Evolutionary conservation across 148 eudicot species (phyloP), one percentile per base, ranked within the genome.

Genomic region (Rheum nobile): DNA sequence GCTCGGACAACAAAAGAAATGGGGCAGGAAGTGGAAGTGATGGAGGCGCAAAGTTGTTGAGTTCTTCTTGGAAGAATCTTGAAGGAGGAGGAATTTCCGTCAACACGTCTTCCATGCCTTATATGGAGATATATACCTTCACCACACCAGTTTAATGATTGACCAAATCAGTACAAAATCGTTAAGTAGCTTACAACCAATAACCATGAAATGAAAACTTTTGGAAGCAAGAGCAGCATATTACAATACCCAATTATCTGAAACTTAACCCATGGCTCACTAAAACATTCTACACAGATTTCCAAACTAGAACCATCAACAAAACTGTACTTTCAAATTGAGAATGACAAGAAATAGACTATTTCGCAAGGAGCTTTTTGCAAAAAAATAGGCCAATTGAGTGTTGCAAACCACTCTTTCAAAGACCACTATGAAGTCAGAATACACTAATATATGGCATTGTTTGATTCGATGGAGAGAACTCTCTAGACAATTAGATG

Each of bases 21-120:
- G 99, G 96, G 67, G 83, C 74, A 35, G 94, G 96, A 75, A 90
- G 85, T 63, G 87, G 71, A 41, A 91, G 88, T 42, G 89, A 77
- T 73, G 91, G 86, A 44, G 90, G 89, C 44, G 86, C 78, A 80
- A 96, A 96, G 81, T 85, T 92, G 84, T 92, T 90, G 39, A 96
- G 91, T 78, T 96, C 99, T 77, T 96, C 99, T 69, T 84, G 74
- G 67, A 90, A 85, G 81, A 96, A 90, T 79, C 99, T 84, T 68
- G 99, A 90, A 78, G 99, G 99, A 35, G 96, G 99, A 47, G 99
- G 97, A 75, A 85, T 71, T 24, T 89, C 97, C 63, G 99, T 96
- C 81, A 96, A 69, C 73, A 90, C 92, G n/a, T 71, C 97, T 77
- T 96, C 99, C 99, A 96, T 96, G 67, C 11, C 70, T 34, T 31